These are phyloP conservation scores for Penicillium sumatraense DNA, from an alignment of 2,329 filamentous ascomycete genomes.

Conservation along the genomic window DNA sequence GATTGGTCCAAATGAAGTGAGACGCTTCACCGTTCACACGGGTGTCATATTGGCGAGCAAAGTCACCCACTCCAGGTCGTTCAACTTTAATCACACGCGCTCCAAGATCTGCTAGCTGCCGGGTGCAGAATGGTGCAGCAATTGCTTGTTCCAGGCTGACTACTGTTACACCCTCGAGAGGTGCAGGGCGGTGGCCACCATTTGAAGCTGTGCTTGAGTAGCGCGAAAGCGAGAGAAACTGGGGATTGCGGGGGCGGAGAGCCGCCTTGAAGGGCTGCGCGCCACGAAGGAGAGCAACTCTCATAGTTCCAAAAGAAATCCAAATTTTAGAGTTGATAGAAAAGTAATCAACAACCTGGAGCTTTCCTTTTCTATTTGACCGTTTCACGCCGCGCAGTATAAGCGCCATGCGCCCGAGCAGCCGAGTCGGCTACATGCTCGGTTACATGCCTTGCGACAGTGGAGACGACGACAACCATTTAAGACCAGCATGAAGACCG, in stretches of 20 bases:
- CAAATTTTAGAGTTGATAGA: not conserved
- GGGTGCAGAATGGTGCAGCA: slow-evolving; percentile 59
- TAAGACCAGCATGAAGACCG: not conserved
- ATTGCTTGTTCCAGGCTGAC: slow-evolving; percentile 61
- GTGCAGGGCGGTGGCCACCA: slow-evolving; percentile 21
- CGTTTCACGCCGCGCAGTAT: not conserved
- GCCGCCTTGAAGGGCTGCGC: not conserved
- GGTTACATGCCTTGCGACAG: not conserved
- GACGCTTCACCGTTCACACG: slow-evolving; percentile 57
- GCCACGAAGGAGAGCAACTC: not conserved
- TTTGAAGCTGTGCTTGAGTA: slow-evolving; percentile 8
- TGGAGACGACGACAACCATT: not conserved
- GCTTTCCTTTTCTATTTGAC: not conserved
- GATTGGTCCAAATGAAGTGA: slow-evolving; percentile 62
- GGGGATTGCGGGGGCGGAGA: not conserved
- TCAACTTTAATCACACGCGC: slow-evolving; percentile 62
- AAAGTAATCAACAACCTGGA: not conserved
- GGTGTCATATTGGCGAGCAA: slow-evolving; percentile 57
- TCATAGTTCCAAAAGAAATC: not conserved
- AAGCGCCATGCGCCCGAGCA: not conserved
- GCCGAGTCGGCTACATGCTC: slow-evolving; percentile 4
- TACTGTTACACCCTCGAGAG: slow-evolving; percentile 54
- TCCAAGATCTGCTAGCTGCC: slow-evolving; percentile 59
- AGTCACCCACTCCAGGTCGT: slow-evolving; percentile 57
- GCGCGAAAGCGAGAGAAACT: not conserved